Base-by-base conservation (phyloP, 2,329 filamentous ascomycete species). In the Sporothrix sp. region DNA sequence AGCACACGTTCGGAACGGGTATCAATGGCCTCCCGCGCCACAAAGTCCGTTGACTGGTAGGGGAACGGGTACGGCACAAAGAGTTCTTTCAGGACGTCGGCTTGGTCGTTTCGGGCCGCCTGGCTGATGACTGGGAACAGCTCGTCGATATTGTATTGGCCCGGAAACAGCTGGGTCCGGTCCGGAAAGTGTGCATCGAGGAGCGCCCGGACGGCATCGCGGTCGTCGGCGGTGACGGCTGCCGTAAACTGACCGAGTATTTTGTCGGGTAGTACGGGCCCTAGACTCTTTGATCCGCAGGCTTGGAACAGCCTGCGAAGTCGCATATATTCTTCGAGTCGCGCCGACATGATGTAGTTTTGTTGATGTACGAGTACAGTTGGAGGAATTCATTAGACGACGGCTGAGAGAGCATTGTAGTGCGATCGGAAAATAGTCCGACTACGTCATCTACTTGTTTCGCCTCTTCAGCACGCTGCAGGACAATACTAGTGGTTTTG, bases 1-100 rank as follows among this genome's bases (percentile, higher is more conserved):
- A 44, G 27, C 21, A 11, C 23, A 21, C 33, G 7, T 44, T 33
- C 20, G 42, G 42, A 33, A 11, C 28, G 7, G 42, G 42, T 8
- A 44, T 44, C 28, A 33, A 10, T 35, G 10, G 46, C 53, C 36
- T 48, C 46, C 18, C 36, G 36, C 27, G 46, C 46, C 16, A 48
- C 36, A 21, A 48, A 48, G 33, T 40, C 37, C 6, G 25, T 16
- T 21, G 42, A 32, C 27, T 44, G 16, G 27, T 23, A 33, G n/a
- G 40, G 40, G 40, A 44, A 44, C 28, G 16, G 42, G 42, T 44
- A 44, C 27, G 27, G 42, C 16, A 44, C 27, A 33, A 44, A 44
- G 27, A 44, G 25, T 13, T 44, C 40, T 30, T 44, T 32, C 27
- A 44, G 27, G 40, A 28, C 25, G 25, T 28, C 25, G 25, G 25